A percentile compares a stretch with the other conserved stretches of the same genome.
Conservation (phyloP, 2,329 filamentous ascomycete species). For the Colletotrichum spaethianum region DNA sequence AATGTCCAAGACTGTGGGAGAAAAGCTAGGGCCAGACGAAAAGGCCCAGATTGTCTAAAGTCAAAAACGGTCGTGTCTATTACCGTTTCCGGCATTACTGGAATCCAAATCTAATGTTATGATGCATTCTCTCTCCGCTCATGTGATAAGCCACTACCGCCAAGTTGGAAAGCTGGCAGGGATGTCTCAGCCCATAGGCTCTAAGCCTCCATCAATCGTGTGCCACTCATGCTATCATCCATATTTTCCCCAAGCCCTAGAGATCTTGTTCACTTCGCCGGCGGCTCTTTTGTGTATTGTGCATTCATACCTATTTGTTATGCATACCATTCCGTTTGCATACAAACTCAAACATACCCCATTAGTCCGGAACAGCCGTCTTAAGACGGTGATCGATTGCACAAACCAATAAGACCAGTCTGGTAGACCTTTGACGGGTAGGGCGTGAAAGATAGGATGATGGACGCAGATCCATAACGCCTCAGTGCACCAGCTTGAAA, state of each 20-base stretch:
- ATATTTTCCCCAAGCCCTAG: background rate
- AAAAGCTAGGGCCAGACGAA: background rate
- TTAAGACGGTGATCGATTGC: background rate
- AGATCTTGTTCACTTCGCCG: background rate
- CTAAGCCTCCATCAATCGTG: background rate
- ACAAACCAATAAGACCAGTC: background rate
- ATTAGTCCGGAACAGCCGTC: background rate
- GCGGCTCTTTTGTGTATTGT: background rate
- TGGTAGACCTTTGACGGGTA: background rate
- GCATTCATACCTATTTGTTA: background rate
- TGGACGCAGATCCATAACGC: background rate
- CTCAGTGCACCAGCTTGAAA: background rate
- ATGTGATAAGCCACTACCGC: constrained; percentile 19
- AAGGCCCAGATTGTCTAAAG: constrained; percentile 14
- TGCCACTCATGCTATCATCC: background rate
- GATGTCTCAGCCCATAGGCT: constrained; percentile 18
- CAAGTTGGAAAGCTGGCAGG: background rate
- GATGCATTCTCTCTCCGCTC: background rate
- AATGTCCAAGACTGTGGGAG: background rate
- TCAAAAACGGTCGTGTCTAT: background rate
- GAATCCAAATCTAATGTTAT: background rate
- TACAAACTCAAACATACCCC: background rate
- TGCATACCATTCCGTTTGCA: constrained; percentile 26
- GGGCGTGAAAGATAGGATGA: background rate
- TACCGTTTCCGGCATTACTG: constrained; percentile 17